A percentile compares a stretch with the other conserved stretches of the same genome.
These are phyloP conservation scores for Coniochaeta sp. DNA, from an alignment of 2,329 filamentous ascomycete genomes.

Conservation along the genomic window DNA sequence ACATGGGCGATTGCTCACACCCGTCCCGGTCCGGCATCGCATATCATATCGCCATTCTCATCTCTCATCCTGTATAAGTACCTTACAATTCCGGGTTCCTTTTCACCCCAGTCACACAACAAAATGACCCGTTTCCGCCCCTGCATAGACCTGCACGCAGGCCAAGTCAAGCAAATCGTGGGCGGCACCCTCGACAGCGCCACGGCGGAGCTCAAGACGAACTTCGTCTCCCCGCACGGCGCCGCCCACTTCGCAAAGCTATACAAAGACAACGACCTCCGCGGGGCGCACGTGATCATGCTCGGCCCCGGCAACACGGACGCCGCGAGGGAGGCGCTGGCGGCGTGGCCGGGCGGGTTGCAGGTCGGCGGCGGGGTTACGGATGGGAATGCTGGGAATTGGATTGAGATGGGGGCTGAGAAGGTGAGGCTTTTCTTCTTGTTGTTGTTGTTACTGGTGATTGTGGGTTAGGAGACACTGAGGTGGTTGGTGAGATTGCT, in stretches of 20 bases:
- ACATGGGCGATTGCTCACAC: too few species aligned
- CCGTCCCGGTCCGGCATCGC: too few species aligned
- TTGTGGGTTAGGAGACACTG: too few species aligned
- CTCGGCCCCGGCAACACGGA: constrained; percentile 80
- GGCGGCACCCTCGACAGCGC: constrained; percentile 78
- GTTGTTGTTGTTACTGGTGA: too few species aligned
- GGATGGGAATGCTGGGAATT: constrained; percentile 73
- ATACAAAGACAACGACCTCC: constrained; percentile 68
- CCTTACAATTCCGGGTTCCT: too few species aligned
- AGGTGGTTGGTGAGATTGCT: too few species aligned
- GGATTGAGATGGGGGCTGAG: constrained; percentile 82
- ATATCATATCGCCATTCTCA: too few species aligned
- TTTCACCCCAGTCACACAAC: constrained; percentile 3
- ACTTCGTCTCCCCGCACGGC: constrained; percentile 81
- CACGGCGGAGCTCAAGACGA: constrained; percentile 69
- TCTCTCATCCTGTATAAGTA: too few species aligned
- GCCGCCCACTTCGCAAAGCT: constrained; percentile 74
- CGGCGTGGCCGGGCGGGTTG: constrained; percentile 70
- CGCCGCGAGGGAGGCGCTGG: constrained; percentile 70
- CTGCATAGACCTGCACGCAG: constrained; percentile 96
- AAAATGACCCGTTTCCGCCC: constrained; percentile 84
- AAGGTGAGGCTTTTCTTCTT: constrained; percentile 52
- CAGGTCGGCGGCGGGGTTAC: constrained; percentile 94
- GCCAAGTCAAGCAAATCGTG: constrained; percentile 96
- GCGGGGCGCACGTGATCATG: constrained; percentile 93